Conservation (phyloP, 805 yeast species). For the Candida sphagnicola region DNA sequence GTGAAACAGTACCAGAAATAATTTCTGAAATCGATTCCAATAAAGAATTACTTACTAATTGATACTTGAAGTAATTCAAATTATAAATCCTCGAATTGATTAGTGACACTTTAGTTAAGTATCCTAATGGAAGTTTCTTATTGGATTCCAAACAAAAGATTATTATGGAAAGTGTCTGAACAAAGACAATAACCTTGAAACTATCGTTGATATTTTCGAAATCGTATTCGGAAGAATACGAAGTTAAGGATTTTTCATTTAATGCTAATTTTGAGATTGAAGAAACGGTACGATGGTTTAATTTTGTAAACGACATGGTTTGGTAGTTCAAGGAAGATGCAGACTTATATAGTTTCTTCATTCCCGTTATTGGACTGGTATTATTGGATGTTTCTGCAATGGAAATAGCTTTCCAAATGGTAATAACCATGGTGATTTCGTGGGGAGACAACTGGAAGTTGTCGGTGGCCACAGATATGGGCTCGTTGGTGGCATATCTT, state of each 20-base stretch:
- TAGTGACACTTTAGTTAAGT: conserved; percentile 8
- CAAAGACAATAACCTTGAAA: conserved; percentile 14
- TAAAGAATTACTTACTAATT: conserved; percentile 17
- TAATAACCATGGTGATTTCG: not conserved
- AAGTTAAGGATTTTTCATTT: not conserved
- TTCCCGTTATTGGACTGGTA: not conserved
- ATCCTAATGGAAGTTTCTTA: conserved; percentile 9
- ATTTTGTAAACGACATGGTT: not conserved
- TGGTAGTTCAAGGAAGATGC: not conserved
- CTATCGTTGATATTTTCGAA: conserved; percentile 8
- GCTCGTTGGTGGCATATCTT: not conserved
- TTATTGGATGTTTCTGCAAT: not conserved
- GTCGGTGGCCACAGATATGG: not conserved
- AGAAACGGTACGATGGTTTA: not conserved
- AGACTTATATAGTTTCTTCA: not conserved
- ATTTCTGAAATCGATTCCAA: conserved; percentile 8
- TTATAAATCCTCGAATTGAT: conserved; percentile 16
- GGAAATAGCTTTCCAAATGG: conserved; percentile 3
- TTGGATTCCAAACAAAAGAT: conserved; percentile 12
- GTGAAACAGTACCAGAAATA: not conserved
- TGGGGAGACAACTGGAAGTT: not conserved
- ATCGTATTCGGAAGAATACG: not conserved
- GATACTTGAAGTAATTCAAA: conserved; percentile 10
- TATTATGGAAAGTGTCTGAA: conserved; percentile 13
- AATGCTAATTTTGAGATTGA: not conserved